A percentile compares a stretch with the other conserved stretches of the same genome.
Conservation (phyloP, 371 early-diverging fungal species). For the Mucor ambiguus region DNA sequence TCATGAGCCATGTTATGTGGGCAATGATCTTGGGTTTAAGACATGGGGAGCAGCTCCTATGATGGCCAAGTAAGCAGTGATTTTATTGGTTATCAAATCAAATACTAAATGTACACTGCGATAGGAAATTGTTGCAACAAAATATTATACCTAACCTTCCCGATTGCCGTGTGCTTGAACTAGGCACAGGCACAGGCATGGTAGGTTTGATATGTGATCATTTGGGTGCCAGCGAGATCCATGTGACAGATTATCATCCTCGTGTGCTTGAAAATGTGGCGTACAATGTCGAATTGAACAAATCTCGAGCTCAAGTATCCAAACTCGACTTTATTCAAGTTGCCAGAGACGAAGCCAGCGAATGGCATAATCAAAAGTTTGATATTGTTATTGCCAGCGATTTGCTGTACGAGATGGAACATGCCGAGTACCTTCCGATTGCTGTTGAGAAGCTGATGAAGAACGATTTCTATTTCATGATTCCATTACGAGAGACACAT, state of each 20-base stretch:
- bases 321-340: conserved; percentile 49
- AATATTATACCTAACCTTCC: conserved; percentile 38
- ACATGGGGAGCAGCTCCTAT: conserved; percentile 57
- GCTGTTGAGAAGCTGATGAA: conserved; percentile 43
- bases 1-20: conserved; percentile 51
- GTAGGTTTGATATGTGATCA: conserved; percentile 47
- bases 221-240: conserved; percentile 39
- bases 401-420: conserved; percentile 53
- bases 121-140: conserved; percentile 45
- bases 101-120: neutral
- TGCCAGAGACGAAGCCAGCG: conserved; percentile 18
- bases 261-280: conserved; percentile 50
- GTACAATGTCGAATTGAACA: conserved; percentile 39
- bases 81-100: neutral
- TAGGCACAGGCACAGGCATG: conserved; percentile 50
- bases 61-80: conserved; percentile 44
- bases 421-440: conserved; percentile 44
- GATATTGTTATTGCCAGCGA: conserved; percentile 52
- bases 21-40: conserved; percentile 52
- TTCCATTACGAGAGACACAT: conserved; percentile 45
- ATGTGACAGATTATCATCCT: conserved; percentile 52
- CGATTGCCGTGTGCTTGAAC: conserved; percentile 29
- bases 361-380: conserved; percentile 31
- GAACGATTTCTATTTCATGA: conserved; percentile 49
- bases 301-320: conserved; percentile 29